A percentile compares a stretch with the other conserved stretches of the same genome.
Conservation (phyloP, 1,139 yeast genomes). For the Debaryomycetaceae sp. region DNA sequence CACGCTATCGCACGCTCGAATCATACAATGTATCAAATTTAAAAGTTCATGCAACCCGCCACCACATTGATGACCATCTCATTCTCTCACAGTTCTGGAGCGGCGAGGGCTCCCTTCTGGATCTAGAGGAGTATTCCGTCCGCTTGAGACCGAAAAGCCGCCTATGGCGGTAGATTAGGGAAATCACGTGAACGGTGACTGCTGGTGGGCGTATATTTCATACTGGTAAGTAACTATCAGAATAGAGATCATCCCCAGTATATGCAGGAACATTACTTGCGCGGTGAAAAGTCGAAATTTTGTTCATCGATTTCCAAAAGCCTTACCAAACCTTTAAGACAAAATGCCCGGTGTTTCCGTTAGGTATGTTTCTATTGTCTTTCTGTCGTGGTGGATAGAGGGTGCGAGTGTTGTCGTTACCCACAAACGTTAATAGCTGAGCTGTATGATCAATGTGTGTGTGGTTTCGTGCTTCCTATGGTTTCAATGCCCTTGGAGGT, state of each 20-base stretch:
- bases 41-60: background rate
- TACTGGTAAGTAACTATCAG: too few species aligned
- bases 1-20: background rate
- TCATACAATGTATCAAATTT: background rate
- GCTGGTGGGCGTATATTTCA: constrained; percentile 2
- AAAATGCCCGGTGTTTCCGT: constrained; percentile 98
- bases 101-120: constrained; percentile 17
- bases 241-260: too few species aligned
- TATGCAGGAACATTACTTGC: too few species aligned
- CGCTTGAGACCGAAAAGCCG: constrained; percentile 9
- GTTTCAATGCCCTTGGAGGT: background rate
- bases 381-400: constrained; percentile 25
- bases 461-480: background rate
- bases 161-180: constrained; percentile 7
- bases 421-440: background rate
- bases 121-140: constrained; percentile 20
- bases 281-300: too few species aligned
- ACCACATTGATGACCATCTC: background rate
- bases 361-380: constrained; percentile 59
- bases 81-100: constrained; percentile 14
- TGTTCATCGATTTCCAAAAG: too few species aligned
- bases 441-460: too few species aligned
- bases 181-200: constrained; percentile 2
- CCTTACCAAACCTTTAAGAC: constrained; percentile 21
- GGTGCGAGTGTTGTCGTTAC: constrained; percentile 3